phyloP scores from a whole-genome alignment of 139 green algal species.

The Microglena sp. region DNA sequence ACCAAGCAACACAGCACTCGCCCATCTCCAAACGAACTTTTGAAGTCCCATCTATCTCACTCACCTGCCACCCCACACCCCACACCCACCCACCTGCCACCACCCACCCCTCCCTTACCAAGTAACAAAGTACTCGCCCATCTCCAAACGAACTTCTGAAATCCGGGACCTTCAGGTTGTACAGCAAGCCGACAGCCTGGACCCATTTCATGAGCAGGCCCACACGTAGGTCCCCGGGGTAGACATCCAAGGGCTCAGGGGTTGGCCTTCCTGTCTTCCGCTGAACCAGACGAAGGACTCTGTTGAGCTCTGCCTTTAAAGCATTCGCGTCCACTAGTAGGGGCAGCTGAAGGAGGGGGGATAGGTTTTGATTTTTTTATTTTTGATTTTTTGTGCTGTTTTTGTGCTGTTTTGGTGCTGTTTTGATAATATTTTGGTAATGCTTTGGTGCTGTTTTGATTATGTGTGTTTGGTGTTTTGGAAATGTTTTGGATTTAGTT shows the following conservation, averaged over 20 bases:
- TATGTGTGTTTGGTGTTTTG: too few species aligned
- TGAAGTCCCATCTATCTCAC: neutral
- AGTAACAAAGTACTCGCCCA: slow-evolving; percentile 53
- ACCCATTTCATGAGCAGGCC: slow-evolving; percentile 61
- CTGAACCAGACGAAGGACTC: slow-evolving; percentile 11
- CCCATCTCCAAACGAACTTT: slow-evolving; percentile 57
- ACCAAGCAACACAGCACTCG: slow-evolving; percentile 66
- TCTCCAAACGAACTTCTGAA: slow-evolving; percentile 58
- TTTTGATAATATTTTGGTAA: too few species aligned
- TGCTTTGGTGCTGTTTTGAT: too few species aligned
- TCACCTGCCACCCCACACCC: too few species aligned
- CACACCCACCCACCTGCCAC: too few species aligned
- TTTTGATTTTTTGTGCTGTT: too few species aligned
- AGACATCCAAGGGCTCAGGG: slow-evolving; percentile 13
- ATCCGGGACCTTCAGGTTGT: slow-evolving; percentile 41
- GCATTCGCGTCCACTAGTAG: slow-evolving; percentile 10
- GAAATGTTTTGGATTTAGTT: too few species aligned
- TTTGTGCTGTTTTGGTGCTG: too few species aligned
- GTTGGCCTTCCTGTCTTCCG: neutral
- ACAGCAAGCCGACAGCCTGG: slow-evolving; percentile 43
- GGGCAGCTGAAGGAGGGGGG: slow-evolving; percentile 13
- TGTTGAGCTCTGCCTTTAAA: slow-evolving; percentile 12
- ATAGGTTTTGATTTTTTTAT: too few species aligned
- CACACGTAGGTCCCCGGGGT: neutral
- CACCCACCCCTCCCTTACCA: too few species aligned